Conservation (phyloP, 2,329 filamentous ascomycete species). For the Aspergillus ibericus region DNA sequence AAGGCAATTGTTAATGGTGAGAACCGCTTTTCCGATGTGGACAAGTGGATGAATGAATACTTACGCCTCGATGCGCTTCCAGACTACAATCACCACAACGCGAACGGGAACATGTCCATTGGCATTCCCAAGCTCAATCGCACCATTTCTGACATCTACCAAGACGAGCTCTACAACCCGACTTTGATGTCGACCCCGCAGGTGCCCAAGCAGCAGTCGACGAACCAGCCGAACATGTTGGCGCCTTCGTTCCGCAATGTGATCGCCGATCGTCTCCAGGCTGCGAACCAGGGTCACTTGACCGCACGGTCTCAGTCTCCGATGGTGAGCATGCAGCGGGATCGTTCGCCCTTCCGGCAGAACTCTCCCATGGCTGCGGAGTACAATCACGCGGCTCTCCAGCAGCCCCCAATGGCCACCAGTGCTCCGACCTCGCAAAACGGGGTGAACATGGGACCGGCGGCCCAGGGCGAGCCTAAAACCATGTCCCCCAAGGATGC, state of each 20-base stretch:
- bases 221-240: slow-evolving; percentile 35
- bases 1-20: slow-evolving; percentile 57
- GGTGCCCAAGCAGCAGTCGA: slow-evolving; percentile 34
- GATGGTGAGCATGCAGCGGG: slow-evolving; percentile 55
- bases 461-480: slow-evolving; percentile 57
- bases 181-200: slow-evolving; percentile 40
- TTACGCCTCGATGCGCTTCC: slow-evolving; percentile 62
- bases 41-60: slow-evolving; percentile 61
- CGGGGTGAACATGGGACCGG: slow-evolving; percentile 30
- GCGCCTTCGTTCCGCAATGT: slow-evolving; percentile 60
- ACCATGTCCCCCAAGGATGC: slow-evolving; percentile 96
- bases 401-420: slow-evolving; percentile 44
- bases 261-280: slow-evolving; percentile 74
- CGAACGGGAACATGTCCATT: slow-evolving; percentile 36
- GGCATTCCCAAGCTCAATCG: slow-evolving; percentile 74
- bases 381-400: slow-evolving; percentile 38
- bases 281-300: slow-evolving; percentile 72
- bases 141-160: slow-evolving; percentile 81
- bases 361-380: slow-evolving; percentile 62
- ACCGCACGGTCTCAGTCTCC: slow-evolving; percentile 62
- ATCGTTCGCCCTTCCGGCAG: slow-evolving; percentile 78
- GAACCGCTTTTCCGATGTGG: slow-evolving; percentile 40
- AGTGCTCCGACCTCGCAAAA: slow-evolving; percentile 34
- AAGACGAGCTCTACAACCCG: slow-evolving; percentile 77
- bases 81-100: slow-evolving; percentile 55